Base-by-base conservation (phyloP, 2,329 filamentous ascomycete species). In the Fusarium goolgardi region DNA sequence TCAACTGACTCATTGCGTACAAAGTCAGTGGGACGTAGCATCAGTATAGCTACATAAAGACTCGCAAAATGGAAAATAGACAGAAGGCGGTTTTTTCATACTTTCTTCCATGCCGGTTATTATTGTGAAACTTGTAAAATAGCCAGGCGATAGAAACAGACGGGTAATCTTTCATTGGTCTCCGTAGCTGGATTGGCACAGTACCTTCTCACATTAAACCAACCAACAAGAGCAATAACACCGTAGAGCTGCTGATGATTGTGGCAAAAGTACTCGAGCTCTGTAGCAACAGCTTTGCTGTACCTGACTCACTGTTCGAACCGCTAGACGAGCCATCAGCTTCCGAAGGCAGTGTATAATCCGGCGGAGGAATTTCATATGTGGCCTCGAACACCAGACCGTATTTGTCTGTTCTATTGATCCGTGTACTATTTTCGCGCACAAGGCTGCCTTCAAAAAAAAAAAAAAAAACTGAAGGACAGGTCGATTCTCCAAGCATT, bases 211-310 rank as follows among this genome's bases (percentile, higher is more conserved):
- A 39, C n/a, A 39, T 13, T 0, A 39, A 2, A 39, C 35, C 12
- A 15, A 21, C 4, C 12, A 21, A 20, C n/a, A 39, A 39, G 35
- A 39, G 11, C 4, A 39, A 15, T 5, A 15, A 21, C 5, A 39
- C n/a, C 0, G 12, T 5, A 3, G 2, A 39, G n/a, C 12, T 39
- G 12, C 35, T 39, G n/a, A 21, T 4, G n/a, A 39, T 15, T 13
- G 35, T 13, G n/a, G 21, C 35, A 39, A 39, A 39, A 15, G 35
- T 21, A 21, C n/a, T 39, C 0, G 35, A 39, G n/a, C 35, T 21
- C 12, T 9, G 4, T 0, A 39, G 0, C 12, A 39, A 39, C 6
- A 21, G 1, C 6, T 6, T 39, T 13, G 35, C 20, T 15, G 35
- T 1, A 39, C 35, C n/a, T 20, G 35, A 39, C 4, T 39, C 35